These are phyloP conservation scores for Kuraishia floccosa DNA, from an alignment of 805 yeast genomes.

Conservation along the genomic window DNA sequence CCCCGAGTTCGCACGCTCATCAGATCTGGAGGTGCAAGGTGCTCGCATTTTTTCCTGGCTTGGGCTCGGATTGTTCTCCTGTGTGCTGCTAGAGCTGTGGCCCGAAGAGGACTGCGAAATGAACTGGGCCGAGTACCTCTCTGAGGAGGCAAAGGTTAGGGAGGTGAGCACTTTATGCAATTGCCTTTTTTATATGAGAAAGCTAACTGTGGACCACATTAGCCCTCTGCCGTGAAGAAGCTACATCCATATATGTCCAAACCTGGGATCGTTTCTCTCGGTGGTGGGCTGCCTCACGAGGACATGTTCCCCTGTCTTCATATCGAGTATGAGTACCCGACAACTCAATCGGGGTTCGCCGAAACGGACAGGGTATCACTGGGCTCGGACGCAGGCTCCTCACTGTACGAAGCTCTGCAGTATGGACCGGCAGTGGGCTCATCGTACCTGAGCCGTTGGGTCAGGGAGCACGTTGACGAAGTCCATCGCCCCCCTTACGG, in stretches of 20 bases:
- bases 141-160: conserved; percentile 1
- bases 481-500: conserved; percentile 33
- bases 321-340: conserved; percentile 13
- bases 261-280: conserved; percentile 31
- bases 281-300: conserved; percentile 47
- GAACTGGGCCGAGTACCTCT: conserved; percentile 1
- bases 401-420: conserved; percentile 37
- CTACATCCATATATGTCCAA: not conserved
- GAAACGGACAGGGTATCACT: conserved; percentile 24
- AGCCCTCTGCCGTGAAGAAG: conserved; percentile 1
- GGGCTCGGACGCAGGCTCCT: conserved; percentile 8
- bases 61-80: too few relatives aligned
- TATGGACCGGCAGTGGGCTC: conserved; percentile 40
- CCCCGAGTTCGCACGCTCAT: too few relatives aligned
- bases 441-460: conserved; percentile 25
- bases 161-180: not conserved
- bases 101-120: not conserved
- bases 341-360: conserved; percentile 31
- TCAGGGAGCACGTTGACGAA: conserved; percentile 27
- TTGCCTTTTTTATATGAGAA: not conserved
- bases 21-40: too few relatives aligned
- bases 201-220: not conserved
- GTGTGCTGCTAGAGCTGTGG: not conserved
- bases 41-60: too few relatives aligned
- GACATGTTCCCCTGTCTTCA: conserved; percentile 36